These are phyloP conservation scores for Hypoxylon sp. DNA, from an alignment of 2,329 filamentous ascomycete species.

Conservation along the genomic window DNA sequence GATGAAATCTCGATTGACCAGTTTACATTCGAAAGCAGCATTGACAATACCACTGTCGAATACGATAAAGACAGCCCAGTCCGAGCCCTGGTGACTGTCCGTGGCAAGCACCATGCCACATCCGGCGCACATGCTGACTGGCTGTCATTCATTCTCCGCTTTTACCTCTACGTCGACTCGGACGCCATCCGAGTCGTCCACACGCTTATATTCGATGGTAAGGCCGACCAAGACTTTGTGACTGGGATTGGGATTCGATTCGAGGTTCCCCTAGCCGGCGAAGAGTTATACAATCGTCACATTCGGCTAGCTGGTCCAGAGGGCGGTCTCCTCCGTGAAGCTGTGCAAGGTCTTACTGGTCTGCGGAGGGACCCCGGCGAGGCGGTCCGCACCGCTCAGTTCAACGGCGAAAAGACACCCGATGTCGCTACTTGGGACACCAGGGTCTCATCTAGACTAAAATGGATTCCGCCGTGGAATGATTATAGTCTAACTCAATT, in stretches of 20 bases:
- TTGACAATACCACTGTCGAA: slow-evolving; percentile 65
- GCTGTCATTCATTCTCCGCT: slow-evolving; percentile 69
- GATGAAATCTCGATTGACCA: slow-evolving; percentile 56
- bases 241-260: slow-evolving; percentile 69
- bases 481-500: slow-evolving; percentile 71
- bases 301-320: slow-evolving; percentile 69
- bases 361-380: slow-evolving; percentile 68
- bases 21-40: slow-evolving; percentile 64
- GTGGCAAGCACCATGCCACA: slow-evolving; percentile 56
- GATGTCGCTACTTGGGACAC: slow-evolving; percentile 63
- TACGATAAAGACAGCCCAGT: slow-evolving; percentile 56
- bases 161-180: slow-evolving; percentile 72
- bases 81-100: slow-evolving; percentile 64
- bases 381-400: slow-evolving; percentile 65
- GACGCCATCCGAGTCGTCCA: slow-evolving; percentile 69
- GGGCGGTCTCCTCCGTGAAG: slow-evolving; percentile 70
- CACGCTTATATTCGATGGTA: slow-evolving; percentile 69
- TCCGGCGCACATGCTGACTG: slow-evolving; percentile 60
- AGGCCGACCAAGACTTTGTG: slow-evolving; percentile 66
- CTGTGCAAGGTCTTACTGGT: slow-evolving; percentile 72
- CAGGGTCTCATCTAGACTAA: slow-evolving; percentile 61
- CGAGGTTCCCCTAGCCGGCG: slow-evolving; percentile 66
- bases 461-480: slow-evolving; percentile 72
- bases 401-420: slow-evolving; percentile 62
- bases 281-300: slow-evolving; percentile 71